Percentiles rank a stretch among this genome's conserved stretches.
Evolutionary conservation across 306 rosid species (phyloP).

Genomic region (Pterocarpus santalinus): DNA sequence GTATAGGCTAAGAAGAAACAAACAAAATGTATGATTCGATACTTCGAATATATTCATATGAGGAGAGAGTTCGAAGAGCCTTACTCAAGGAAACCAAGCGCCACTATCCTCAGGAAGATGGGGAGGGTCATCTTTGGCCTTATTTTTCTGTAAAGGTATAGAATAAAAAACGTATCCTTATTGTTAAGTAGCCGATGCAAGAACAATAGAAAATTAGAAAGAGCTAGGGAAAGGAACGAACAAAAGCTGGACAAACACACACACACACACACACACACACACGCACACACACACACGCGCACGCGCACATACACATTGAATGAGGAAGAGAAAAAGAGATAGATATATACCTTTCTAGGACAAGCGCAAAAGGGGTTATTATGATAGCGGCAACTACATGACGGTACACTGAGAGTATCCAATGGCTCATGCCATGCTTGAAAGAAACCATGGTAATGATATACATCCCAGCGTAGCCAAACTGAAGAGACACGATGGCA

Average conservation of each 20-base stretch:
- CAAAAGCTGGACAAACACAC: background rate
- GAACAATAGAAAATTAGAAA: no score
- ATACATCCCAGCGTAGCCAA: slow-evolving; percentile 95
- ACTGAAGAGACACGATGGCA: slow-evolving; percentile 87
- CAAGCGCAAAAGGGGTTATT: slow-evolving; percentile 81
- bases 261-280: background rate
- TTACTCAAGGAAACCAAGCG: slow-evolving; percentile 95
- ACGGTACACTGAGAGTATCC: slow-evolving; percentile 85
- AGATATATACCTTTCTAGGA: slow-evolving; percentile 69
- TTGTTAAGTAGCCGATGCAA: slow-evolving; percentile 6
- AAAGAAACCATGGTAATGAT: slow-evolving; percentile 86
- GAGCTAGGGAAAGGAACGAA: background rate
- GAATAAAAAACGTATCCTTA: slow-evolving; percentile 20
- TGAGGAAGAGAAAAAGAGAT: background rate
- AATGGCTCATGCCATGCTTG: slow-evolving; percentile 94
- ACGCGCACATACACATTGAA: background rate
- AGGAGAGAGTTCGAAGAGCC: slow-evolving; percentile 35
- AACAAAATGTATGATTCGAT: slow-evolving; percentile 2
- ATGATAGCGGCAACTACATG: slow-evolving; percentile 77
- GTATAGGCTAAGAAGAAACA: slow-evolving; percentile 8
- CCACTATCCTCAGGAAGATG: slow-evolving; percentile 72
- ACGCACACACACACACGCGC: background rate
- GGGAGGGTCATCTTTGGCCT: slow-evolving; percentile 97
- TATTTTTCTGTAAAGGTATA: slow-evolving; percentile 68
- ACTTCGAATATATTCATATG: background rate